A percentile compares a stretch with the other conserved stretches of the same genome.
Evolutionary conservation across 495 filamentous ascomycete species (phyloP).

Genomic region (Neurospora pannonica): DNA sequence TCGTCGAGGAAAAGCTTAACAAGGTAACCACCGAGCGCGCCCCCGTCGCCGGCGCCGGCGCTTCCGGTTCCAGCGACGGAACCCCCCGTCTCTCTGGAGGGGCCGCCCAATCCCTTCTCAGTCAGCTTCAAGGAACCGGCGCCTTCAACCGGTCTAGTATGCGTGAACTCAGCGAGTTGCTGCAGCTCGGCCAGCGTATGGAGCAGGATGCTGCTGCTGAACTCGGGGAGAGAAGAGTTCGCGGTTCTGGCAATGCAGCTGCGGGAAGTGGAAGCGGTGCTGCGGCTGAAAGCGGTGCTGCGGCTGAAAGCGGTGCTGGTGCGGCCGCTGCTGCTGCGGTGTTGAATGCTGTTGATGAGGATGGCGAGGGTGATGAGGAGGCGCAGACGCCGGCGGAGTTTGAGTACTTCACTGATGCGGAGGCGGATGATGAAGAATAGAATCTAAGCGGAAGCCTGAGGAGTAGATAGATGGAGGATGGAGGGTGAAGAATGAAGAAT

Average conservation of each 20-base stretch:
- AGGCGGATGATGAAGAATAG: slow-evolving; percentile 44
- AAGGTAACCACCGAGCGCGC: slow-evolving; percentile 62
- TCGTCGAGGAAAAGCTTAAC: slow-evolving; percentile 80
- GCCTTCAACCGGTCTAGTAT: slow-evolving; percentile 1
- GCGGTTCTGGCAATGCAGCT: neutral
- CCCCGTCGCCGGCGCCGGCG: slow-evolving; percentile 29
- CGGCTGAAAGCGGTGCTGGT: slow-evolving; percentile 31
- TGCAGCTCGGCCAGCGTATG: slow-evolving; percentile 9
- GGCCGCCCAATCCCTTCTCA: slow-evolving; percentile 9
- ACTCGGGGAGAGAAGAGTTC: neutral
- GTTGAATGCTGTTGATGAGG: slow-evolving; percentile 76
- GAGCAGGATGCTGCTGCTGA: slow-evolving; percentile 1
- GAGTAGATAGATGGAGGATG: neutral
- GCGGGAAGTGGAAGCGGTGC: neutral
- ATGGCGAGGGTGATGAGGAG: slow-evolving; percentile 74
- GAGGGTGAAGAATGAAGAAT: neutral
- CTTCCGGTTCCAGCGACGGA: slow-evolving; percentile 8
- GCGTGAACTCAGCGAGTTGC: slow-evolving; percentile 29
- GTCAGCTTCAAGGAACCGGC: slow-evolving; percentile 4
- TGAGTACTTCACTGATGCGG: slow-evolving; percentile 72
- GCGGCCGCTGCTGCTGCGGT: slow-evolving; percentile 72
- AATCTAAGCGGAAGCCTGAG: neutral
- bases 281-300: slow-evolving; percentile 24
- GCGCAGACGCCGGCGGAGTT: slow-evolving; percentile 73
- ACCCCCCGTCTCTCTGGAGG: slow-evolving; percentile 6